A percentile compares a stretch with the other conserved stretches of the same genome.
phyloP scores from a whole-genome alignment of 164 flowering plant species.

The Vitis amurensis region DNA sequence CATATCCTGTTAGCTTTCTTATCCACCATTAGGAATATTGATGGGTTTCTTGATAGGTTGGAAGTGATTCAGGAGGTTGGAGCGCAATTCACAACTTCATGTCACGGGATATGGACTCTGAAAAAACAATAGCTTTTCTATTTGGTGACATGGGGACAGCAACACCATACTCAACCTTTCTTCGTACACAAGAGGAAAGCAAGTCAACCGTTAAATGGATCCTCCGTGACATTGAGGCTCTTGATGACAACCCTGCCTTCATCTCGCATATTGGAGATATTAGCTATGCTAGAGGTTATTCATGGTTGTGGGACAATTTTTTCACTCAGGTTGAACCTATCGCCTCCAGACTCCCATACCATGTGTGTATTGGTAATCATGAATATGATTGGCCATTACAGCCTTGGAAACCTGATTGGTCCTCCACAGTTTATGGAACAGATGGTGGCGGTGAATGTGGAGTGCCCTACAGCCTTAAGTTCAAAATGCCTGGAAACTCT shows the following conservation, averaged over 20 bases:
- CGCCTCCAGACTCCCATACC: constrained; percentile 83
- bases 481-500: constrained; percentile 94
- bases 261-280: constrained; percentile 97
- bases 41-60: constrained; percentile 54
- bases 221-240: constrained; percentile 77
- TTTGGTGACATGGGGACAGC: constrained; percentile 97
- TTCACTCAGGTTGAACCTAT: constrained; percentile 84
- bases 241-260: constrained; percentile 80
- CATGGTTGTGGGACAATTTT: constrained; percentile 96
- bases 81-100: constrained; percentile 65
- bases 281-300: constrained; percentile 94
- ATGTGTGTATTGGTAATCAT: constrained; percentile 97
- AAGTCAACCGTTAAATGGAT: constrained; percentile 83
- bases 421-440: constrained; percentile 42
- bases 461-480: constrained; percentile 86
- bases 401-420: constrained; percentile 95
- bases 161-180: constrained; percentile 72
- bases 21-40: not conserved
- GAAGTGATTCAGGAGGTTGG: constrained; percentile 87
- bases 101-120: constrained; percentile 55
- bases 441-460: constrained; percentile 99
- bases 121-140: constrained; percentile 77
- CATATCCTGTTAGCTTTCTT: too few species aligned
- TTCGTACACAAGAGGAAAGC: constrained; percentile 90
- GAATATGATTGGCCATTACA: constrained; percentile 95